These are phyloP conservation scores for Cenchrus americanus DNA, from an alignment of 176 grass and related monocot species.

Conservation along the genomic window DNA sequence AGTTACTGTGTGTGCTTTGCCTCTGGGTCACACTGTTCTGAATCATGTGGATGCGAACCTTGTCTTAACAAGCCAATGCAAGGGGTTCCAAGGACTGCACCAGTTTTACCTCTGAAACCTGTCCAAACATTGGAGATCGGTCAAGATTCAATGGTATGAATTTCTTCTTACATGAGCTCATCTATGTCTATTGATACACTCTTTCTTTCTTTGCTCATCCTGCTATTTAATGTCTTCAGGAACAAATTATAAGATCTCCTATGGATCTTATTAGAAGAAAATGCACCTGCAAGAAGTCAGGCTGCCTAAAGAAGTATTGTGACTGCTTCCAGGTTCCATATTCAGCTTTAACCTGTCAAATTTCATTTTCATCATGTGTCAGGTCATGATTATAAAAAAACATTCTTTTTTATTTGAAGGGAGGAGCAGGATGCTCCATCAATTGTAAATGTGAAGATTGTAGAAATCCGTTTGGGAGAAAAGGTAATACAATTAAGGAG, in stretches of 20 bases:
- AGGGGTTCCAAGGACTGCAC: constrained; percentile 34
- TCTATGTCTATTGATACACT: background rate
- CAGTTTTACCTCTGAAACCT: constrained; percentile 47
- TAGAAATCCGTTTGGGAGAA: constrained; percentile 60
- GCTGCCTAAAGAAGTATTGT: constrained; percentile 74
- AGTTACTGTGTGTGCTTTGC: constrained; percentile 70
- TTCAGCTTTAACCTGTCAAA: constrained; percentile 24
- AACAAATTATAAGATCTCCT: constrained; percentile 49
- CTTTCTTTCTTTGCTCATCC: background rate
- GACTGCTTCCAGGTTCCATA: constrained; percentile 61
- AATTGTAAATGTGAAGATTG: constrained; percentile 74
- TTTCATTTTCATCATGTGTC: background rate
- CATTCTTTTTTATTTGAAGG: constrained; percentile 46
- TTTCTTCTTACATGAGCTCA: constrained; percentile 36
- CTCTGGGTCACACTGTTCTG: constrained; percentile 55
- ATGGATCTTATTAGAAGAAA: constrained; percentile 56
- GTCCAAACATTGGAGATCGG: constrained; percentile 36
- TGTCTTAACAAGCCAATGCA: constrained; percentile 54
- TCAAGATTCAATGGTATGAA: constrained; percentile 48
- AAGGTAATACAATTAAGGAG: constrained; percentile 46
- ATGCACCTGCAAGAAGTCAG: constrained; percentile 70
- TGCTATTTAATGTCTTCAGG: constrained; percentile 35
- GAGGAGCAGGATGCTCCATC: constrained; percentile 61
- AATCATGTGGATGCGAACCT: constrained; percentile 62
- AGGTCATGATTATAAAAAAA: constrained; percentile 20